Evolutionary conservation across 1,139 yeast species (phyloP).

Genomic region (Sugiyamaella grinbergsii): DNA sequence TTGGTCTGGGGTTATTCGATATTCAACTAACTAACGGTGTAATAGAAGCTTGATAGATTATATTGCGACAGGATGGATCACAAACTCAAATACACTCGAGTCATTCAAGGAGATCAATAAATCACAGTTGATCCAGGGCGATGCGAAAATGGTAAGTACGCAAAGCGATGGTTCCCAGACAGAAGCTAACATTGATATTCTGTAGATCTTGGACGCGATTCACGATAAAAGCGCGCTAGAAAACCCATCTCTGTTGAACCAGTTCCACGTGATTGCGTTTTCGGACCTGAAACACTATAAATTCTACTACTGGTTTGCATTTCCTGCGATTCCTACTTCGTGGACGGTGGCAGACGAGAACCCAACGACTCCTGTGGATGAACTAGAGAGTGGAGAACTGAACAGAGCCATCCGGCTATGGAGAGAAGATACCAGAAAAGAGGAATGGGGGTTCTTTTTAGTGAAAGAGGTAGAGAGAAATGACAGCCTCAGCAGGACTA

Average conservation of each 20-base stretch:
- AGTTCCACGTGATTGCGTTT: constrained; percentile 66
- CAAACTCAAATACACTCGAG: constrained; percentile 80
- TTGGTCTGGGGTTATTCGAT: no score
- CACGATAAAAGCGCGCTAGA: constrained; percentile 40
- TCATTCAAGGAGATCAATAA: constrained; percentile 75
- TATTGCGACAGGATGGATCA: constrained; percentile 46
- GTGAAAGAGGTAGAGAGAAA: constrained; percentile 18
- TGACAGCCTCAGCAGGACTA: not conserved
- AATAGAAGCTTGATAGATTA: constrained; percentile 18
- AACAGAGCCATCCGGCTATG: constrained; percentile 28
- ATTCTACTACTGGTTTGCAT: constrained; percentile 87
- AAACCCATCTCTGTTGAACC: constrained; percentile 48
- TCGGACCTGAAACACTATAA: constrained; percentile 88
- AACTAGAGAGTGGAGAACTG: constrained; percentile 14
- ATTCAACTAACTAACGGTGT: not conserved
- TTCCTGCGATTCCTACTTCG: constrained; percentile 55
- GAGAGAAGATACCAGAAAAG: constrained; percentile 22
- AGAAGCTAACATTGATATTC: no score
- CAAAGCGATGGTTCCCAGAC: no score
- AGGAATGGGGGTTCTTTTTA: constrained; percentile 41
- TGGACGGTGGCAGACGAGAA: constrained; percentile 26
- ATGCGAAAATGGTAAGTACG: constrained; percentile 44
- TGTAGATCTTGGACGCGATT: constrained; percentile 38
- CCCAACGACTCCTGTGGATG: constrained; percentile 17
- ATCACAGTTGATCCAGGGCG: constrained; percentile 52